These are phyloP conservation scores for Penicillium egyptiacum DNA, from an alignment of 495 filamentous ascomycete species.

Conservation along the genomic window DNA sequence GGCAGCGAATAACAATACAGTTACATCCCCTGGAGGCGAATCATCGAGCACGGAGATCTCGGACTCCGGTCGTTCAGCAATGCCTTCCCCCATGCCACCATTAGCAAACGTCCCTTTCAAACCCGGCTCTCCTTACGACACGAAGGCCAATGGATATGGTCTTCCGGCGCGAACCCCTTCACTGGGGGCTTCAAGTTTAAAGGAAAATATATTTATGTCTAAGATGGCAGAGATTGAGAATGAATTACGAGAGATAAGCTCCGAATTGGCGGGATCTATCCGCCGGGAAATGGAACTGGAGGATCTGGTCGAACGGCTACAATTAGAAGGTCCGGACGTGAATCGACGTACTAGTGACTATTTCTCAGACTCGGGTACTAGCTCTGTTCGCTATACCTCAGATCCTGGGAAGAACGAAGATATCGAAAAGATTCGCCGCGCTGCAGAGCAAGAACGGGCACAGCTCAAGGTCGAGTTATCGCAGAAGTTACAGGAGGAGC, in stretches of 20 bases:
- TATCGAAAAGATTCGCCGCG: constrained; percentile 76
- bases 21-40: constrained; percentile 56
- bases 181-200: constrained; percentile 40
- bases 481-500: constrained; percentile 81
- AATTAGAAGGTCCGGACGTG: constrained; percentile 61
- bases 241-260: constrained; percentile 88
- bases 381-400: constrained; percentile 71
- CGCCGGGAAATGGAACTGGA: constrained; percentile 95
- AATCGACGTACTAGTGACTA: constrained; percentile 92
- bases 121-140: constrained; percentile 43
- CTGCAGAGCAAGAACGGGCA: constrained; percentile 88
- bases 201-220: constrained; percentile 52
- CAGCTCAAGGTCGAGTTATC: constrained; percentile 80
- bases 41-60: constrained; percentile 65
- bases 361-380: constrained; percentile 92
- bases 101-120: constrained; percentile 44
- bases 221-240: constrained; percentile 75
- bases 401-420: constrained; percentile 71
- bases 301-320: constrained; percentile 84
- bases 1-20: constrained; percentile 27
- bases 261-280: constrained; percentile 89
- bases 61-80: constrained; percentile 58
- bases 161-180: constrained; percentile 38
- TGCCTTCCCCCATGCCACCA: constrained; percentile 57
- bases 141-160: constrained; percentile 41